A percentile compares a stretch with the other conserved stretches of the same genome.
These are phyloP conservation scores for Thielaviopsis populi DNA, from an alignment of 2,329 filamentous ascomycete species.

Conservation along the genomic window DNA sequence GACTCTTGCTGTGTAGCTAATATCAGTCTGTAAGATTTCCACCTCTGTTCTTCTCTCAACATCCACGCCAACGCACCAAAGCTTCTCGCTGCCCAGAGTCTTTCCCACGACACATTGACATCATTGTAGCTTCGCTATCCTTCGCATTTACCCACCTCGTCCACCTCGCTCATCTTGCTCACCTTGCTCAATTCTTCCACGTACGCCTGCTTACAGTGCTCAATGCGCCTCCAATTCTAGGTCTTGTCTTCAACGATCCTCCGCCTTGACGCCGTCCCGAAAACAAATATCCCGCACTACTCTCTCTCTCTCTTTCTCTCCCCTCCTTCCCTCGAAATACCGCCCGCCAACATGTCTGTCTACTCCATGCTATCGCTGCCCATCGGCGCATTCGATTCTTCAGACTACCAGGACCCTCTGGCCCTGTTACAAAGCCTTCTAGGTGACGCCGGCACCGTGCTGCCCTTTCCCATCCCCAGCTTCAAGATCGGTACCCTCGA, in stretches of 20 bases:
- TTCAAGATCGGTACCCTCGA: constrained; percentile 98
- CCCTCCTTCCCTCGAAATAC: not conserved
- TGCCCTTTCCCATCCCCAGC: constrained; percentile 69
- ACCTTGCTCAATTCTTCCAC: not conserved
- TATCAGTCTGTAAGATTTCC: not conserved
- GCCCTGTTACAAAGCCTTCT: constrained; percentile 58
- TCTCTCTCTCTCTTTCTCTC: no score
- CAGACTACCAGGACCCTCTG: constrained; percentile 67
- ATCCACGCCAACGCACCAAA: not conserved
- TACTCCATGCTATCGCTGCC: constrained; percentile 88
- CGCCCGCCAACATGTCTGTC: constrained; percentile 27
- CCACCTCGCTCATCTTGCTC: no score
- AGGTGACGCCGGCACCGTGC: constrained; percentile 58
- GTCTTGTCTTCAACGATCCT: not conserved
- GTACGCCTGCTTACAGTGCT: not conserved
- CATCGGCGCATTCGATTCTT: constrained; percentile 67
- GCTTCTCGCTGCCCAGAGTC: not conserved
- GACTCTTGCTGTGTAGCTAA: not conserved
- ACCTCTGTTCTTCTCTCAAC: not conserved
- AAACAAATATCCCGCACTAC: constrained; percentile 12
- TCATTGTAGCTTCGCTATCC: not conserved
- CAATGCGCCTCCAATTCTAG: not conserved
- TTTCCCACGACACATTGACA: not conserved
- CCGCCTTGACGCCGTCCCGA: not conserved
- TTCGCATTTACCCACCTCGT: not conserved